These are phyloP conservation scores for Oryza meyeriana DNA, from an alignment of 176 grass and related monocot species.

Conservation along the genomic window DNA sequence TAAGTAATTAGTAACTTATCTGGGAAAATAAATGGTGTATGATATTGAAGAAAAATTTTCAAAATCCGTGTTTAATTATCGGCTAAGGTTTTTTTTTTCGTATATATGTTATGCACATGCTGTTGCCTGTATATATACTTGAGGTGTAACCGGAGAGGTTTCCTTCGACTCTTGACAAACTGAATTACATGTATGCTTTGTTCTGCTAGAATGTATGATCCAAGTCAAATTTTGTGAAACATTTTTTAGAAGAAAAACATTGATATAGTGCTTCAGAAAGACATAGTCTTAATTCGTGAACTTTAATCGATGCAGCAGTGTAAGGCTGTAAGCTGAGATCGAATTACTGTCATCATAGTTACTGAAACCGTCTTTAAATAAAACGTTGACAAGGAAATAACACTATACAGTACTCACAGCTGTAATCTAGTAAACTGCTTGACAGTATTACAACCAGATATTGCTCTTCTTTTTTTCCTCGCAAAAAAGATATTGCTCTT, in stretches of 20 bases:
- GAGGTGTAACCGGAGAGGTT: background rate
- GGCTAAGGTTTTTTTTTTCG: background rate
- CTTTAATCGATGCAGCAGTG: background rate
- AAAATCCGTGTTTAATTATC: background rate
- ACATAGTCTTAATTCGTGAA: background rate
- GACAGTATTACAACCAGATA: background rate
- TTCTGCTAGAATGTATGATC: background rate
- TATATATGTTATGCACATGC: conserved; percentile 3
- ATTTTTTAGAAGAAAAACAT: background rate
- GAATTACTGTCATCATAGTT: background rate
- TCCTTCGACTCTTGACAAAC: background rate
- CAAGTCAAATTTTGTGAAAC: background rate
- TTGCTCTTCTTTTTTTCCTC: background rate
- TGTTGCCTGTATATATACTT: background rate
- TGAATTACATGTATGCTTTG: background rate
- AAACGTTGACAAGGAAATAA: background rate
- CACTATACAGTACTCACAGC: background rate
- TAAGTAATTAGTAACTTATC: background rate
- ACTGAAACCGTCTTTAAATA: background rate
- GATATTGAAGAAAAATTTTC: background rate
- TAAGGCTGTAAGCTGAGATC: background rate
- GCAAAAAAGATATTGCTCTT: background rate
- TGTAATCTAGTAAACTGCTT: no score
- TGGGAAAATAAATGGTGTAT: background rate
- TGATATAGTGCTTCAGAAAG: background rate